phyloP scores from a whole-genome alignment of 176 grass and related monocot species.

The Typha latifolia region DNA sequence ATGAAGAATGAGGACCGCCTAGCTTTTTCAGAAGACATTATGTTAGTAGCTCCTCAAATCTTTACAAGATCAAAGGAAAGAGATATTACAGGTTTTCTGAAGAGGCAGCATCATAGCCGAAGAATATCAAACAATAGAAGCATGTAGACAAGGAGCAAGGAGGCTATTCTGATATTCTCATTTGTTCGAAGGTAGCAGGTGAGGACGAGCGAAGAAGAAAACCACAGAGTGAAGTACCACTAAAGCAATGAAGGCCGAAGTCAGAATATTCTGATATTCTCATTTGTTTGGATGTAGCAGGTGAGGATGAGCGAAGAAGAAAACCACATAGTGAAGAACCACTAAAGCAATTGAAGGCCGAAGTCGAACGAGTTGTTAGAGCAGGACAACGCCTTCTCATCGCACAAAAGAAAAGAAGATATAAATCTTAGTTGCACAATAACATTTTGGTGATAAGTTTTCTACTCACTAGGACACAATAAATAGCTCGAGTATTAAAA shows the following conservation, averaged over 20 bases:
- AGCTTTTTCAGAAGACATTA: conserved; percentile 3
- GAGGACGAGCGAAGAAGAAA: conserved; percentile 58
- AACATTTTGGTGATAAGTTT: conserved; percentile 35
- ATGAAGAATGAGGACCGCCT: not conserved
- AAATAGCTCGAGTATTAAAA: too few relatives aligned
- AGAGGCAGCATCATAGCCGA: conserved; percentile 15
- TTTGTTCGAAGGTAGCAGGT: conserved; percentile 8
- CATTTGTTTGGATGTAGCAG: conserved; percentile 5
- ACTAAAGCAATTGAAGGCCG: conserved; percentile 6
- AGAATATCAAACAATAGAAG: conserved; percentile 13
- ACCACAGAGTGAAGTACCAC: conserved; percentile 53
- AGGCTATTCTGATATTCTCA: not conserved
- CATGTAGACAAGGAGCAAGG: conserved; percentile 1
- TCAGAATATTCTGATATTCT: not conserved
- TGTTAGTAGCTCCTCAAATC: conserved; percentile 1
- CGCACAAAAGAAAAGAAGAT: conserved; percentile 63
- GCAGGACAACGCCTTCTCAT: conserved; percentile 81
- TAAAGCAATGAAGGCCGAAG: conserved; percentile 2
- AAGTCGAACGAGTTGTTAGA: not conserved
- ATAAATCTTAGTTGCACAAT: conserved; percentile 60
- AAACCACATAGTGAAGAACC: conserved; percentile 70
- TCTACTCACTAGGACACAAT: not conserved
- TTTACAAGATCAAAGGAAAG: not conserved
- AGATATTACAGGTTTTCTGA: too few relatives aligned
- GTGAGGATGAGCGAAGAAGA: conserved; percentile 45